These are phyloP conservation scores for Globisporangium camurandrum DNA, from an alignment of 352 stramenopile species.

Conservation along the genomic window DNA sequence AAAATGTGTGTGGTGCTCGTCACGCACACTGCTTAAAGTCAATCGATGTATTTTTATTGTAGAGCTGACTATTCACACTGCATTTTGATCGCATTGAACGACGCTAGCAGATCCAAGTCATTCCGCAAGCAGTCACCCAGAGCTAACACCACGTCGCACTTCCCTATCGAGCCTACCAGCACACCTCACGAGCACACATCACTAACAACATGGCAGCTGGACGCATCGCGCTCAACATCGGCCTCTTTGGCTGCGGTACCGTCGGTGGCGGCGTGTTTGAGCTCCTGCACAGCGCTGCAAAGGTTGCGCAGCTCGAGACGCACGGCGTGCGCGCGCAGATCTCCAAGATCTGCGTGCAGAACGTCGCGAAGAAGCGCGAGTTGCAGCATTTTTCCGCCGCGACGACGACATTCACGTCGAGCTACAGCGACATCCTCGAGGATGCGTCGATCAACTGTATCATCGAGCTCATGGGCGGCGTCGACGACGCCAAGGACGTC, in stretches of 20 bases:
- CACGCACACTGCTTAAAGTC: no score
- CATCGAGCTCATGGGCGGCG: conserved; percentile 94
- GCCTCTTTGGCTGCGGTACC: conserved; percentile 85
- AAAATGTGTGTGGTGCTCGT: no score
- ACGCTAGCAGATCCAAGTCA: no score
- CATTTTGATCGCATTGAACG: no score
- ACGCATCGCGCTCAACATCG: conserved; percentile 58
- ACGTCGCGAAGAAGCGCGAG: conserved; percentile 65
- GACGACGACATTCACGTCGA: conserved; percentile 52
- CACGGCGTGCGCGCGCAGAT: conserved; percentile 73
- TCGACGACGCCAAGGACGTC: conserved; percentile 91
- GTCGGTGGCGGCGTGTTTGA: conserved; percentile 86
- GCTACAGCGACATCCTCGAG: conserved; percentile 83
- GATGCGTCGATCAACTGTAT: conserved; percentile 94
- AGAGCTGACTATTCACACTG: no score
- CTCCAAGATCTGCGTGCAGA: conserved; percentile 84
- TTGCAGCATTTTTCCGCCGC: conserved; percentile 42
- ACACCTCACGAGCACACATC: no score
- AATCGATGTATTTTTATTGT: no score
- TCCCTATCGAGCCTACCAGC: no score
- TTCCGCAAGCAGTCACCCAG: no score
- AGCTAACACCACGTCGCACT: no score
- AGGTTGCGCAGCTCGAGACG: conserved; percentile 39
- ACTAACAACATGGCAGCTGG: conserved; percentile 14
- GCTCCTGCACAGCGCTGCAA: conserved; percentile 62